Percentiles rank a stretch among this genome's conserved stretches.
Evolutionary conservation across 306 rosid species (phyloP).

Genomic region (Abrus precatorius): DNA sequence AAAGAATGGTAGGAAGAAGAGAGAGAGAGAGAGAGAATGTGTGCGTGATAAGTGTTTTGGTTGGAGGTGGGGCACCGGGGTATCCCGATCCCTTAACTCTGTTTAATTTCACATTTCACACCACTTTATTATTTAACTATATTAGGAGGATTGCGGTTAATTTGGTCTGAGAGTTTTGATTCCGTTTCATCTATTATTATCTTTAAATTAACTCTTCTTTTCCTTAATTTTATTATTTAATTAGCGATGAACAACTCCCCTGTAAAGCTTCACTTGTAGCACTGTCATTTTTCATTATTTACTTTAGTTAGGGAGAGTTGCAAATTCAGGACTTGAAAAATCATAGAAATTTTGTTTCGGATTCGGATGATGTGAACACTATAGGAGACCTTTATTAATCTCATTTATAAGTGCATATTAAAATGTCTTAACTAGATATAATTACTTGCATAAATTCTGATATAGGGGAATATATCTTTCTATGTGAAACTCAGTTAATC

Average conservation of each 20-base stretch:
- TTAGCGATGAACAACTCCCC: not conserved
- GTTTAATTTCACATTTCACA: slow-evolving; percentile 39
- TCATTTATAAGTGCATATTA: slow-evolving; percentile 23
- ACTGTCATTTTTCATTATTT: not conserved
- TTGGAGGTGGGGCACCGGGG: slow-evolving; percentile 47
- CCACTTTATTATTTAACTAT: not conserved
- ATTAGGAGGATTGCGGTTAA: not conserved
- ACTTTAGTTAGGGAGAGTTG: not conserved
- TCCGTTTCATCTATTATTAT: too few species aligned
- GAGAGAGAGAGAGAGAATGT: not conserved
- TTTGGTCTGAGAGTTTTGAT: too few species aligned
- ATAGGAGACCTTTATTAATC: slow-evolving; percentile 24
- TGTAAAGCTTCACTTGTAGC: not conserved
- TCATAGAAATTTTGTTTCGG: too few species aligned
- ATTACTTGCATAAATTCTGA: slow-evolving; percentile 17
- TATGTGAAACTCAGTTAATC: slow-evolving; percentile 4
- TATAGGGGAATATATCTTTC: not conserved
- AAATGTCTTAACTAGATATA: slow-evolving; percentile 34
- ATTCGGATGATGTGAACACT: slow-evolving; percentile 2
- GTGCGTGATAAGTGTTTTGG: slow-evolving; percentile 34
- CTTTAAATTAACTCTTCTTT: too few species aligned
- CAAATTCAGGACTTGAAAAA: too few species aligned
- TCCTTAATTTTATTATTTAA: too few species aligned
- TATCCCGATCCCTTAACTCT: slow-evolving; percentile 32
- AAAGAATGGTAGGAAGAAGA: not conserved